These are phyloP conservation scores for Diaporthe sp. DNA, from an alignment of 2,329 filamentous ascomycete genomes.

Conservation along the genomic window DNA sequence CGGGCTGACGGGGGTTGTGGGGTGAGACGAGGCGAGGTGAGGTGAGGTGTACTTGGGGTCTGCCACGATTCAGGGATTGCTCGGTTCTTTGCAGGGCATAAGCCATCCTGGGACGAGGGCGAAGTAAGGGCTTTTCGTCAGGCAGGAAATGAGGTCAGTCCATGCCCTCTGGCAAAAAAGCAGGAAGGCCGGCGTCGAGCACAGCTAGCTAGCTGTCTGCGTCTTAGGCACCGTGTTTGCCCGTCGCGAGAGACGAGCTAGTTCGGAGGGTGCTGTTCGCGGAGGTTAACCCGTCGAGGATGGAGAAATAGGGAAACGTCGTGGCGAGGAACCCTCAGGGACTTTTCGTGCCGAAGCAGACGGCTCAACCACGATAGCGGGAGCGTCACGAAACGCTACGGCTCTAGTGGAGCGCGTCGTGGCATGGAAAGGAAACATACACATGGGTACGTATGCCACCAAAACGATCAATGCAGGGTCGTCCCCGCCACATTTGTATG, in stretches of 20 bases:
- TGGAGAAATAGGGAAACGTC: too few relatives aligned
- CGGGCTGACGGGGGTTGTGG: slow-evolving; percentile 51
- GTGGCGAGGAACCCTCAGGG: neutral
- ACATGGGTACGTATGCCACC: neutral
- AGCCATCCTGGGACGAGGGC: neutral
- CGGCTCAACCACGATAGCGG: neutral
- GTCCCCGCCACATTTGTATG: neutral
- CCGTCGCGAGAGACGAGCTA: neutral
- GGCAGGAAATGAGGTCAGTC: too few relatives aligned
- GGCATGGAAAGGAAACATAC: neutral
- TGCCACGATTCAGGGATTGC: neutral
- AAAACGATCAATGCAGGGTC: neutral
- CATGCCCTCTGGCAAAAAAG: neutral
- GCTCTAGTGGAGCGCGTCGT: neutral
- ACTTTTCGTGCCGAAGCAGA: neutral
- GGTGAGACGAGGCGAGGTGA: neutral
- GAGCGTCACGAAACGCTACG: neutral
- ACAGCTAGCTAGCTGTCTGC: neutral
- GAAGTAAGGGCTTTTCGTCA: too few relatives aligned
- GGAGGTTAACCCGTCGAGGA: neutral
- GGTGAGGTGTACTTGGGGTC: neutral
- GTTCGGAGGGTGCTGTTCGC: neutral
- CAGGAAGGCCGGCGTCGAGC: neutral
- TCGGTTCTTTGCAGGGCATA: neutral
- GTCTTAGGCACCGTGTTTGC: neutral